Evolutionary conservation across 257 asterid genomes (phyloP).

Genomic region (Solanum lycopersicoides): DNA sequence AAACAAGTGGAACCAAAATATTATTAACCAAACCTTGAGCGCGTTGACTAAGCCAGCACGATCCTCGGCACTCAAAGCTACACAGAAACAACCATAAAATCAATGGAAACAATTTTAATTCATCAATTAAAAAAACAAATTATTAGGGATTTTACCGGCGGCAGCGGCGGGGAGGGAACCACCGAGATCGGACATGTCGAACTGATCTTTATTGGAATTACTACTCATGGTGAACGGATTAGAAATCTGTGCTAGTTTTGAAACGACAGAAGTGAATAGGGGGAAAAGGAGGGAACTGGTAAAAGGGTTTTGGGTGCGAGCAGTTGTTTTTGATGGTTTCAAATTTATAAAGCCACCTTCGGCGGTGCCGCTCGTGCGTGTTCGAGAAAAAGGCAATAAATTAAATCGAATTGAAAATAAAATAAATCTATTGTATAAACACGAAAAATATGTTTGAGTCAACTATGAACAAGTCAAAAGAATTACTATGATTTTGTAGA

Average conservation of each 20-base stretch:
- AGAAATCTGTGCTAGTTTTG: constrained; percentile 1
- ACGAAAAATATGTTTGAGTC: background rate
- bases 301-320: background rate
- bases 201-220: constrained; percentile 32
- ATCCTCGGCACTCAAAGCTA: constrained; percentile 82
- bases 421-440: background rate
- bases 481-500: too few species aligned
- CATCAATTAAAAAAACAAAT: background rate
- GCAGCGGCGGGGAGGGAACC: constrained; percentile 85
- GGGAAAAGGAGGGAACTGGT: constrained; percentile 9
- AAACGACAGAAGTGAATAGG: background rate
- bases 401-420: background rate
- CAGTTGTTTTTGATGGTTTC: background rate
- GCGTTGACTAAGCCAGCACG: constrained; percentile 67
- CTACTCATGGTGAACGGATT: constrained; percentile 21
- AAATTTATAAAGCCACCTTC: background rate
- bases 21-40: constrained; percentile 44
- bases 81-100: background rate
- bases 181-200: constrained; percentile 46
- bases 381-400: background rate
- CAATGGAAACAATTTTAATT: background rate
- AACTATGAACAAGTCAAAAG: background rate
- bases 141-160: constrained; percentile 40
- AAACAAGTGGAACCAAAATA: background rate
- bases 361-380: background rate